Base-by-base conservation (phyloP, 352 stramenopile species). In the Phytophthora idaei region DNA sequence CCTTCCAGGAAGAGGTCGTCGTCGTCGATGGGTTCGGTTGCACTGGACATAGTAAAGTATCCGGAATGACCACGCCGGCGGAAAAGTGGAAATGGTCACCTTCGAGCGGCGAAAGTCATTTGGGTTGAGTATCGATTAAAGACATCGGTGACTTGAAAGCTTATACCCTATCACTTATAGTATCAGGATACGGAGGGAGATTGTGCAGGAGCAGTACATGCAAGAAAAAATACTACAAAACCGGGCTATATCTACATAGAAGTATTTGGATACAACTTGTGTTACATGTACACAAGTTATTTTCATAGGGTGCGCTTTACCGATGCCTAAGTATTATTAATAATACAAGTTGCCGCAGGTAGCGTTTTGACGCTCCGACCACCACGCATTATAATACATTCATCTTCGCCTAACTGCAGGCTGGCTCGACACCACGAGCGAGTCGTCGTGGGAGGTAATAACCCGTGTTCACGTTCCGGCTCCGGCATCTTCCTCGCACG, bases 1-100 rank as follows among this genome's bases (percentile, higher is more conserved):
- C 21, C 36, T 28, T 71, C 55, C 9, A 50, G 11, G 7, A 55
- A 15, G 2, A 27, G 10, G 25, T 59, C 50, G 49, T 71, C 51
- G 9, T 71, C 51, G 9, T 71, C 57, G 27, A 31, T 56, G 10
- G 49, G 31, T 57, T 49, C 39, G 31, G 48, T 17, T 56, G 25
- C 12, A 14, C 41, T 57, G 6, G 37, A 10, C 46, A 58, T 45
- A 4, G 7, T 27, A 57, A 57, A 48, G 39, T 57, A 49, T 63
- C 32, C 51, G 12, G 55, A 57, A 56, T 47, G 34, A 68, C 42
- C 10, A 4, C 28, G 27, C 17, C 8, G 17, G 44, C 5, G 10
- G 21, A 31, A 48, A 5, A 48, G 44, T n/a, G 9, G 11, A 37
- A 37, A 11, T 37, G 32, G 6, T 4, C 2, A 39, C 6, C n/a